Conservation (phyloP, 306 rosid genomes). For the Cucurbita moschata region DNA sequence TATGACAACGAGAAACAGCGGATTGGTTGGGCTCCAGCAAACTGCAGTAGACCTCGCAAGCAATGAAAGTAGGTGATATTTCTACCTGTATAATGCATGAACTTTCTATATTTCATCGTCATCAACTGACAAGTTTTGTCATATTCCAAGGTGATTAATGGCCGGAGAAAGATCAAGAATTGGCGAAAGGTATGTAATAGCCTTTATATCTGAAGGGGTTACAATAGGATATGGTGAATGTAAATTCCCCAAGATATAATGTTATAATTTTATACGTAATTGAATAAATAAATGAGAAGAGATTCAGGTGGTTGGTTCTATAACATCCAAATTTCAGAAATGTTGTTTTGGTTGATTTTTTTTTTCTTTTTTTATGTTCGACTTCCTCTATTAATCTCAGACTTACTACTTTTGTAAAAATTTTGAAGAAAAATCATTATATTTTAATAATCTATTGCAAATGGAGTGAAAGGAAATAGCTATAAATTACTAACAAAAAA, state of each 20-base stretch:
- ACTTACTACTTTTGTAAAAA: too few relatives aligned
- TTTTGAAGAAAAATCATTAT: too few relatives aligned
- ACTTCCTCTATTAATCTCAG: too few relatives aligned
- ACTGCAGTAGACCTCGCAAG: constrained; percentile 44
- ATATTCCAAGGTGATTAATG: not conserved
- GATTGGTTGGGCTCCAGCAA: constrained; percentile 50
- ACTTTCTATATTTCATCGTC: not conserved
- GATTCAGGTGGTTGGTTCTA: not conserved
- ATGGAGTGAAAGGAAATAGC: too few relatives aligned
- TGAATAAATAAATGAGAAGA: not conserved
- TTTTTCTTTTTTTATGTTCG: too few relatives aligned
- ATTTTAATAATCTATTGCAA: too few relatives aligned
- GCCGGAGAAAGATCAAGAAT: not conserved
- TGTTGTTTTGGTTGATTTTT: too few relatives aligned
- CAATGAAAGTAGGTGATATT: constrained; percentile 11
- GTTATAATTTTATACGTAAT: not conserved
- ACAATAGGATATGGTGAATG: not conserved
- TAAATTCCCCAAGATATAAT: too few relatives aligned
- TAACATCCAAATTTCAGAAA: too few relatives aligned
- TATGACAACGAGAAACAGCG: constrained; percentile 60
- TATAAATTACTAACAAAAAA: too few relatives aligned
- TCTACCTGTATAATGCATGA: not conserved
- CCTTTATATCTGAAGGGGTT: not conserved
- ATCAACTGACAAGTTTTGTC: not conserved
- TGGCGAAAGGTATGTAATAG: not conserved